Evolutionary conservation across 306 rosid genomes (phyloP), one percentile per base, ranked within the genome.

Genomic region (Cercis canadensis): DNA sequence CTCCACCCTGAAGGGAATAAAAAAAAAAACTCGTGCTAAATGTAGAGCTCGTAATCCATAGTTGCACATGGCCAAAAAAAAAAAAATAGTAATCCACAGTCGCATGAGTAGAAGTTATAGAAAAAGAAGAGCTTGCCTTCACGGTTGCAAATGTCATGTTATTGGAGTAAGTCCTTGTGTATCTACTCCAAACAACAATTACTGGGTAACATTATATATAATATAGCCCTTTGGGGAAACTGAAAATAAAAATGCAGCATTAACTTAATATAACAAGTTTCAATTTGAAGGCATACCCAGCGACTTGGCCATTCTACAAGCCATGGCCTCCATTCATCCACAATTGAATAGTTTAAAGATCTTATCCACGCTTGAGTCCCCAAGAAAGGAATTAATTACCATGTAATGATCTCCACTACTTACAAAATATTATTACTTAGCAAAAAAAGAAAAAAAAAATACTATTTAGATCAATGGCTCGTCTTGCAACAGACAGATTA

Each of bases 271-370:
- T 8, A 13, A 47, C 14, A 19, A 13, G 18, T 34, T n/a, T 18
- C 2, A 2, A 8, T 65, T 16, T 40, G 5, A 3, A n/a, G 37
- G 21, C 11, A 32, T 70, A 87, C 97, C 97, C 97, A 15, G 85
- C 82, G 52, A 92, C 70, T 77, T 85, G 90, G n/a, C 65, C 84
- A 11, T n/a, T 77, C 72, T 54, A 80, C 72, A 31, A 14, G 4
- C 96, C 96, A 89, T 11, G 73, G 79, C 51, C 96, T 89, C 97
- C 96, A 89, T 29, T 86, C 90, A 33, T 86, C 88, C 1, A 83
- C 75, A 11, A 92, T 87, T 47, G 93, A 82, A 56, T 80, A 86
- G 59, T 85, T 92, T 29, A 85, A 68, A 33, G 75, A 53, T 81
- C 84, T 84, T 31, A 87, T 82, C 87, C 89, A 84, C 6, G 79